phyloP scores from a whole-genome alignment of 768 basidiomycete species.

The Pleurotus djamor region DNA sequence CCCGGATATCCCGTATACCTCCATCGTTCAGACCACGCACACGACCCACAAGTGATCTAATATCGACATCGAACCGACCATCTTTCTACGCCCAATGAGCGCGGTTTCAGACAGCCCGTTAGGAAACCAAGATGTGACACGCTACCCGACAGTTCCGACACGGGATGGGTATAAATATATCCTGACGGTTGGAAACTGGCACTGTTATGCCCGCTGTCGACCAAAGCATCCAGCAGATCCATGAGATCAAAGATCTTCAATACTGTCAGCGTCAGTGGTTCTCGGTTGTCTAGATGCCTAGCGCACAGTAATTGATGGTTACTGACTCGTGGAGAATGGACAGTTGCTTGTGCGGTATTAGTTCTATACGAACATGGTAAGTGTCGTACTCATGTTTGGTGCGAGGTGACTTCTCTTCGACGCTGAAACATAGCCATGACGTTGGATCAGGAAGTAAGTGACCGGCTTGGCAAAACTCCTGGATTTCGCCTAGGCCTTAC shows the following conservation, averaged over 20 bases:
- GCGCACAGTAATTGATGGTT: not conserved
- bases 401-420: not conserved
- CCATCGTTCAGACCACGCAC: not conserved
- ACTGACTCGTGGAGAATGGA: not conserved
- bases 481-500: not conserved
- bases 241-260: slow-evolving; percentile 2
- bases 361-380: slow-evolving; percentile 3
- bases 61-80: not conserved
- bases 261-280: not conserved
- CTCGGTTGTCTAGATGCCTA: not conserved
- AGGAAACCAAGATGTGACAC: not conserved
- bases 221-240: slow-evolving; percentile 2
- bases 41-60: not conserved
- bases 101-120: not conserved
- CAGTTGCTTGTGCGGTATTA: not conserved
- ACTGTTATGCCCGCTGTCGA: not conserved
- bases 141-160: not conserved
- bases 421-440: not conserved
- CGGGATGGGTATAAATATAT: not conserved
- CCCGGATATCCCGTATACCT: too few relatives aligned
- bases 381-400: not conserved
- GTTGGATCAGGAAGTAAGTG: not conserved
- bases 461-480: not conserved
- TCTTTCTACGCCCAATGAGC: not conserved
- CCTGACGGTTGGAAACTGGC: not conserved